Conservation (phyloP, 1,139 yeast genomes). For the Saccharomyces hybrid region DNA sequence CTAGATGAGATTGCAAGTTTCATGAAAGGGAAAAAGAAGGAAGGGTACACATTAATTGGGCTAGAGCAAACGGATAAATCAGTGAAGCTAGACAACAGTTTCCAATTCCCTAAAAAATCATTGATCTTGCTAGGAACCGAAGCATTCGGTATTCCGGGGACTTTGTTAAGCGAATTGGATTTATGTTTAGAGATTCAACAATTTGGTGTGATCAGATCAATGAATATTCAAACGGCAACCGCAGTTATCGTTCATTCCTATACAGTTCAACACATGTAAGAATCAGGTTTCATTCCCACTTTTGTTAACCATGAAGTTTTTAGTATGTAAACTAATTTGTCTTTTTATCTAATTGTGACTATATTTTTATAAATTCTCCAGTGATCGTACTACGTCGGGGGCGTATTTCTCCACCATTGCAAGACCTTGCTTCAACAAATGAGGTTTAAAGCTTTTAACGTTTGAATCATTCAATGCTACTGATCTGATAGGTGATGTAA, state of each 20-base stretch:
- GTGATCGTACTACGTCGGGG: slow-evolving; percentile 23
- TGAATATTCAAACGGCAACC: slow-evolving; percentile 96
- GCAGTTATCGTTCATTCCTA: slow-evolving; percentile 92
- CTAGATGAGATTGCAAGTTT: slow-evolving; percentile 47
- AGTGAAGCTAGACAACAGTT: slow-evolving; percentile 52
- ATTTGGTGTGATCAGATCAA: slow-evolving; percentile 83
- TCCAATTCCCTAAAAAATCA: slow-evolving; percentile 72
- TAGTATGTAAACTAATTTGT: not conserved
- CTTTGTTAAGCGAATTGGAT: slow-evolving; percentile 72
- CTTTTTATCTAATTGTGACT: not conserved
- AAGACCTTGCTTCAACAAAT: slow-evolving; percentile 19
- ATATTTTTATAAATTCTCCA: slow-evolving; percentile 9
- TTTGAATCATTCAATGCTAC: slow-evolving; percentile 39
- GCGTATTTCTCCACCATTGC: slow-evolving; percentile 25
- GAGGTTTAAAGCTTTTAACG: slow-evolving; percentile 25
- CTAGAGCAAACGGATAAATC: slow-evolving; percentile 90
- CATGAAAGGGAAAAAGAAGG: slow-evolving; percentile 55
- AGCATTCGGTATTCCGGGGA: slow-evolving; percentile 88
- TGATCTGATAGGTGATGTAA: slow-evolving; percentile 58
- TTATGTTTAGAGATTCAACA: slow-evolving; percentile 87
- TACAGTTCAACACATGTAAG: slow-evolving; percentile 55
- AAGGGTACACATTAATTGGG: slow-evolving; percentile 84
- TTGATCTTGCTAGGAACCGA: slow-evolving; percentile 77
- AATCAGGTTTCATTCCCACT: slow-evolving; percentile 18
- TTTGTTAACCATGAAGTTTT: slow-evolving; percentile 16